Base-by-base conservation (phyloP, 2,329 filamentous ascomycete species). In the Zelopaecilomyces penicillatus region DNA sequence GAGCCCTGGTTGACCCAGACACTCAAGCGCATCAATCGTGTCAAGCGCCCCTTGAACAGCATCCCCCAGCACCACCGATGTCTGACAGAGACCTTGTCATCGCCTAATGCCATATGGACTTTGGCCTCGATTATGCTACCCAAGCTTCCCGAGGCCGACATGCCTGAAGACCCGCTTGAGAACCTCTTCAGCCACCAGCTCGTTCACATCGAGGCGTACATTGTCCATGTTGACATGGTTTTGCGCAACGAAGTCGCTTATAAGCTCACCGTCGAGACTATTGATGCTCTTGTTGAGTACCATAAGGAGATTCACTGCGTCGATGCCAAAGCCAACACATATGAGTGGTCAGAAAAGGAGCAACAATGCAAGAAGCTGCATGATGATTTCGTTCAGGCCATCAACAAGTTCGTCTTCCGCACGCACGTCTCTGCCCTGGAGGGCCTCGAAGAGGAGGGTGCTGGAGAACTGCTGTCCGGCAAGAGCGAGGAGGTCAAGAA, bases 201-300 rank as follows among this genome's bases (percentile, higher is more conserved):
- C 61, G 74, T 96, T 60, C 88, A 96, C 64, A 73, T 97, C 57
- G 90, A 97, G 70, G 93, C 93, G 42, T 98, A 98, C 65, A 91
- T 97, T 57, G 93, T 98, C 50, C 91, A 97, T 67, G 89, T 98
- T 67, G 93, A 98, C 72, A 95, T 97, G 89, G 91, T 98, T 48
- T 81, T 94, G 59, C 85, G 90, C 67, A 93, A 95, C 65, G 93
- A 97, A 72, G 89, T 98, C 60, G 93, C 90, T 55, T 97, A 90
- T 78, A 98, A 98, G 78, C 78, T 98, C 60, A 97, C 90, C 27
- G 80, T 83, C 47, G 93, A 97, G 64, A 89, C 90, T 50, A 98
- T 98, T 69, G 89, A 95, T 59, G 71, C 86, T 42, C 79, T 98
- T 52, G 84, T 95, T 64, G 87, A 95, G 64, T 95, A 95, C 67